Percentiles rank a stretch among this genome's conserved stretches.
Conservation (phyloP, 2,329 filamentous ascomycete species). For the Raffaelea ambrosiae region DNA sequence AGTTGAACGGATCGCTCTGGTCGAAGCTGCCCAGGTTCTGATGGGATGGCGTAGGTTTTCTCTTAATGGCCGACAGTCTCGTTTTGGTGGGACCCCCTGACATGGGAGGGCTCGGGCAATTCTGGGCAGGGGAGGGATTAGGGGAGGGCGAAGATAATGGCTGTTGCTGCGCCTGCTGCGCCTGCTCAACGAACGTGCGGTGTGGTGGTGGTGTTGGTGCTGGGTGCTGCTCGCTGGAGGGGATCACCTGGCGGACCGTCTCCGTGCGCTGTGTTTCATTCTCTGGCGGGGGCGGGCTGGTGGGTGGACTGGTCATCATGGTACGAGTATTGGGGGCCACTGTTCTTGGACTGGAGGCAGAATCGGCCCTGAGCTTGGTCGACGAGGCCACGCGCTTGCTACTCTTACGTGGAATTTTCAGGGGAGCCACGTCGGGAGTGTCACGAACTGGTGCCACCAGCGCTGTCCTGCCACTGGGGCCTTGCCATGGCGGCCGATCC, state of each 20-base stretch:
- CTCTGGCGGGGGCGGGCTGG: slow-evolving; percentile 18
- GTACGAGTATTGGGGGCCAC: background rate
- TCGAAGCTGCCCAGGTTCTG: slow-evolving; percentile 11
- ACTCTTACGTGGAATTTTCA: slow-evolving; percentile 45
- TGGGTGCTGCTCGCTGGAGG: slow-evolving; percentile 19
- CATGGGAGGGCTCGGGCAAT: slow-evolving; percentile 29
- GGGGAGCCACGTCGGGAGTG: slow-evolving; percentile 44
- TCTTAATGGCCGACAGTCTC: slow-evolving; percentile 4
- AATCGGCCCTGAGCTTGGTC: slow-evolving; percentile 12
- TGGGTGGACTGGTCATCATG: slow-evolving; percentile 19
- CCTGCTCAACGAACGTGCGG: slow-evolving; percentile 7
- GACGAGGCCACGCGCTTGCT: slow-evolving; percentile 28
- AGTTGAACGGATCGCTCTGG: slow-evolving; percentile 14
- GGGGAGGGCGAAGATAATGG: slow-evolving; percentile 3
- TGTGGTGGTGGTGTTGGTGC: slow-evolving; percentile 10
- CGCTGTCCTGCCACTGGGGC: slow-evolving; percentile 58
- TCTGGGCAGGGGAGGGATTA: slow-evolving; percentile 11
- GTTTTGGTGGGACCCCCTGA: slow-evolving; percentile 19
- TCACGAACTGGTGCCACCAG: slow-evolving; percentile 59
- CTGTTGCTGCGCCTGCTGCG: background rate
- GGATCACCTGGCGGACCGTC: slow-evolving; percentile 25
- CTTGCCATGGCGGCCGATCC: slow-evolving; percentile 58
- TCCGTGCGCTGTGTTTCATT: slow-evolving; percentile 20
- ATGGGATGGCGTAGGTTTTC: slow-evolving; percentile 10
- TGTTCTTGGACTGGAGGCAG: background rate